Evolutionary conservation across 148 eudicot species (phyloP).

Genomic region (Heliosperma pusillum): DNA sequence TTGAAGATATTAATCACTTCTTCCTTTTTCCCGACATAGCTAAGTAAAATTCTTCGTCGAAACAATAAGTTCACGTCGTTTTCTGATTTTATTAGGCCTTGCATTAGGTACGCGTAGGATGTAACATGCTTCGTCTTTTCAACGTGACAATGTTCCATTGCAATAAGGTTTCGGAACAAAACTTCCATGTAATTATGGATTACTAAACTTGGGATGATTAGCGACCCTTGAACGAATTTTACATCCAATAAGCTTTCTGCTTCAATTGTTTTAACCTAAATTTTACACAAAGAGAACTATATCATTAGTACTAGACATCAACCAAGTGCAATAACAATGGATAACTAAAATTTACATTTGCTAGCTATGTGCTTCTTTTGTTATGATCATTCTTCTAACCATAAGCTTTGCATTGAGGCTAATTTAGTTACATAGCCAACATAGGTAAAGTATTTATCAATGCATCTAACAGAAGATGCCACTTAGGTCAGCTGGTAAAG

Average conservation of each 20-base stretch:
- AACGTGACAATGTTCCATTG: slow-evolving; percentile 38
- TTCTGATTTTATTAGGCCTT: slow-evolving; percentile 27
- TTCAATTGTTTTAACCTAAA: slow-evolving; percentile 23
- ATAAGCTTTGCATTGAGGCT: too few relatives aligned
- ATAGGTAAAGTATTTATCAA: too few relatives aligned
- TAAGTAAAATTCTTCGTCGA: slow-evolving; percentile 24
- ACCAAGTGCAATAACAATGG: neutral
- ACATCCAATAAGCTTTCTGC: slow-evolving; percentile 34
- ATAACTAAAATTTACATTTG: too few relatives aligned
- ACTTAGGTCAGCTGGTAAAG: neutral
- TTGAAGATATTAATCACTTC: slow-evolving; percentile 34
- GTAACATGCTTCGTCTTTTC: slow-evolving; percentile 37
- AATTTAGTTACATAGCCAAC: too few relatives aligned
- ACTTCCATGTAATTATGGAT: slow-evolving; percentile 38
- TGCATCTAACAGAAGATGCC: neutral
- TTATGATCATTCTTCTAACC: too few relatives aligned
- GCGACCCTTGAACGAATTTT: slow-evolving; percentile 30
- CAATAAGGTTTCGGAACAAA: slow-evolving; percentile 46
- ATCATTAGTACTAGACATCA: slow-evolving; percentile 6
- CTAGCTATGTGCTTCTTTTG: too few relatives aligned
- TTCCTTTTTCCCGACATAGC: slow-evolving; percentile 20
- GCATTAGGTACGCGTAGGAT: slow-evolving; percentile 42
- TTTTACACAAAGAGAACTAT: neutral
- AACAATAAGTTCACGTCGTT: slow-evolving; percentile 35
- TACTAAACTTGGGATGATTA: slow-evolving; percentile 42